phyloP scores from a whole-genome alignment of 2,329 filamentous ascomycete genomes.

The Alternaria sp. region DNA sequence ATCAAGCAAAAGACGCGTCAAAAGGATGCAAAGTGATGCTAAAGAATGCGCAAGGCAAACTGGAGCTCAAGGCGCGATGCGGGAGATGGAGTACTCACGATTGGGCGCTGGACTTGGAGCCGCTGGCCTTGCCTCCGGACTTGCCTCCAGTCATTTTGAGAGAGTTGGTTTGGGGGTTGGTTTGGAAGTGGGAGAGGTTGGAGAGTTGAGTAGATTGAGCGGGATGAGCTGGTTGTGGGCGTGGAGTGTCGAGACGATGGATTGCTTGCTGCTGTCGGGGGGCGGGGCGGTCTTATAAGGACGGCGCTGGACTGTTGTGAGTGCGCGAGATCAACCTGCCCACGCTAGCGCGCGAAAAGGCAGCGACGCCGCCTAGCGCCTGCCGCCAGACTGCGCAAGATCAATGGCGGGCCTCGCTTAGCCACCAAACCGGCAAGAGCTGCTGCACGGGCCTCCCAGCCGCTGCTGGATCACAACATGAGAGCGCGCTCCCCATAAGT shows the following conservation, averaged over 20 bases:
- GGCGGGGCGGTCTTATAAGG: constrained; percentile 50
- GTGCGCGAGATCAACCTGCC: constrained; percentile 49
- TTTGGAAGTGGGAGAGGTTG: constrained; percentile 35
- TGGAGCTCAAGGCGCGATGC: constrained; percentile 10
- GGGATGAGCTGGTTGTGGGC: constrained; percentile 35
- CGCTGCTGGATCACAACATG: constrained; percentile 50
- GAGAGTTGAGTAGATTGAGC: constrained; percentile 25
- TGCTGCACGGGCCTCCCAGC: constrained; percentile 40
- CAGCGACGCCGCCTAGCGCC: constrained; percentile 24
- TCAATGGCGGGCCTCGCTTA: constrained; percentile 35
- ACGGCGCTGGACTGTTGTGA: constrained; percentile 45
- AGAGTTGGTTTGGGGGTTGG: constrained; percentile 41
- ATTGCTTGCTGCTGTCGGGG: constrained; percentile 49
- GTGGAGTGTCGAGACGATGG: constrained; percentile 47
- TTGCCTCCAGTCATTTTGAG: constrained; percentile 99
- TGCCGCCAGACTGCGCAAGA: constrained; percentile 22
- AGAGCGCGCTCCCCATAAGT: constrained; percentile 49
- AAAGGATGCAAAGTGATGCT: not conserved
- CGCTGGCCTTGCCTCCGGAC: constrained; percentile 99
- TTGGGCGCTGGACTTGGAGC: constrained; percentile 94
- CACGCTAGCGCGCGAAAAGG: constrained; percentile 38
- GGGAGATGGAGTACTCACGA: constrained; percentile 72
- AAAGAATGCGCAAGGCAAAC: constrained; percentile 9
- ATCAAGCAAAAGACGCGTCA: constrained; percentile 13
- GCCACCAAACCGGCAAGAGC: constrained; percentile 31